These are phyloP conservation scores for Candida dubliniensis DNA, from an alignment of 1,139 yeast species.

Conservation along the genomic window DNA sequence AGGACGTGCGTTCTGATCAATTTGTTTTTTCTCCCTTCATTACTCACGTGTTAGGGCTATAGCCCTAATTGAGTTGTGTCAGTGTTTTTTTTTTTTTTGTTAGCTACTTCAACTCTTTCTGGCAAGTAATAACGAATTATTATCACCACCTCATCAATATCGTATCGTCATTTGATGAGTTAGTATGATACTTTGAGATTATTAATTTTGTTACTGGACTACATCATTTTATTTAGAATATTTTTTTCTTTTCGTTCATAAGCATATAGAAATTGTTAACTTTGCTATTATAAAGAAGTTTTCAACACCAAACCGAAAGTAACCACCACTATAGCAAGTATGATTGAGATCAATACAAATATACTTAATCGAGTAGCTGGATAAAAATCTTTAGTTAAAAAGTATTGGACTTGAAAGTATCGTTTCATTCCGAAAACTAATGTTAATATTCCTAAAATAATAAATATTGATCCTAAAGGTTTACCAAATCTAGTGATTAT, in stretches of 20 bases:
- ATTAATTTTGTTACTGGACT: too few species aligned
- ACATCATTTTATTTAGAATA: too few species aligned
- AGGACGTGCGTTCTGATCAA: constrained; percentile 2
- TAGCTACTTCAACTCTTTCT: too few species aligned
- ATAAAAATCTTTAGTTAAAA: constrained; percentile 26
- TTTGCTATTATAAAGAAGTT: constrained; percentile 7
- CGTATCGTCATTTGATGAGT: too few species aligned
- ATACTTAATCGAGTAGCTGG: constrained; percentile 33
- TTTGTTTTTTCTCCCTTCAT: background rate
- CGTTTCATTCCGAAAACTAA: constrained; percentile 33
- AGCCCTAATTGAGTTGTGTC: constrained; percentile 4
- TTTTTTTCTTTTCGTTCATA: background rate
- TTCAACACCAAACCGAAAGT: constrained; percentile 26
- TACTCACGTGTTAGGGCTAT: constrained; percentile 5
- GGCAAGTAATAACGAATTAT: too few species aligned
- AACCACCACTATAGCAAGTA: constrained; percentile 23
- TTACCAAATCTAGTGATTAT: constrained; percentile 30
- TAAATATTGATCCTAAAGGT: constrained; percentile 37
- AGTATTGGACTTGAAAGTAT: constrained; percentile 36
- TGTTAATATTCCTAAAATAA: constrained; percentile 36
- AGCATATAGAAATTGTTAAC: background rate
- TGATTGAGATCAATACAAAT: constrained; percentile 18
- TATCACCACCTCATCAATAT: too few species aligned
- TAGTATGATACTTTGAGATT: too few species aligned
- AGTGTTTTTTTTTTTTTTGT: background rate